phyloP scores from a whole-genome alignment of 176 grass and related monocot species.

The Pharus latifolius region DNA sequence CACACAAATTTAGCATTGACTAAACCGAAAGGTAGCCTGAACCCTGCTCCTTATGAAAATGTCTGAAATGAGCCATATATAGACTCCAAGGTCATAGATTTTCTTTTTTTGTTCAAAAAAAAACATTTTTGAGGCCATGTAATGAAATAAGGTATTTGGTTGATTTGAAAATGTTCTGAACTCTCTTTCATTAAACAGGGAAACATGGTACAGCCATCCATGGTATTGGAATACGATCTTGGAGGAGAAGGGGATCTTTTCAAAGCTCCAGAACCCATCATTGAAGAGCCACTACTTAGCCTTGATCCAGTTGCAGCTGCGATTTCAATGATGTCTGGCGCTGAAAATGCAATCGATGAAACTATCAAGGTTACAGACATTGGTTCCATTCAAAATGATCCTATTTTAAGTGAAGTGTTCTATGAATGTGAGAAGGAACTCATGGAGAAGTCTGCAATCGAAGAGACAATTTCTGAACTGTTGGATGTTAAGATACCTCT shows the following conservation, averaged over 20 bases:
- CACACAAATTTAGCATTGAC: not conserved
- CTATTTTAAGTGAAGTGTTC: constrained; percentile 54
- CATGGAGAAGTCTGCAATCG: constrained; percentile 69
- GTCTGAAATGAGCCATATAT: not conserved
- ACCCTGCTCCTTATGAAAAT: not conserved
- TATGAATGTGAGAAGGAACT: constrained; percentile 88
- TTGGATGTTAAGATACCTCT: constrained; percentile 84
- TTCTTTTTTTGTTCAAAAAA: no score
- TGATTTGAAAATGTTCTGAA: not conserved
- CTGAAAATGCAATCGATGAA: constrained; percentile 41
- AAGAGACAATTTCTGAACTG: constrained; percentile 78
- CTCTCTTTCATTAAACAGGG: constrained; percentile 35
- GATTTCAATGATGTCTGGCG: constrained; percentile 67
- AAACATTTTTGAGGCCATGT: not conserved
- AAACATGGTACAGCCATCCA: constrained; percentile 37
- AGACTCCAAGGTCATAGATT: no score
- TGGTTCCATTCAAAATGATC: constrained; percentile 42
- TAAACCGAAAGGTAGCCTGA: no score
- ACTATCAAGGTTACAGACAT: constrained; percentile 33
- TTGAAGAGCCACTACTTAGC: constrained; percentile 44
- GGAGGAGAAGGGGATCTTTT: constrained; percentile 92
- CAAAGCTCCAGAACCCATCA: constrained; percentile 78
- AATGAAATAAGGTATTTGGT: not conserved
- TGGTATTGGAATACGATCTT: constrained; percentile 74
- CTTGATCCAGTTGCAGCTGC: constrained; percentile 53